Conservation (phyloP, 2,329 filamentous ascomycete species). For the Hawksworthiomyces lignivorus region DNA sequence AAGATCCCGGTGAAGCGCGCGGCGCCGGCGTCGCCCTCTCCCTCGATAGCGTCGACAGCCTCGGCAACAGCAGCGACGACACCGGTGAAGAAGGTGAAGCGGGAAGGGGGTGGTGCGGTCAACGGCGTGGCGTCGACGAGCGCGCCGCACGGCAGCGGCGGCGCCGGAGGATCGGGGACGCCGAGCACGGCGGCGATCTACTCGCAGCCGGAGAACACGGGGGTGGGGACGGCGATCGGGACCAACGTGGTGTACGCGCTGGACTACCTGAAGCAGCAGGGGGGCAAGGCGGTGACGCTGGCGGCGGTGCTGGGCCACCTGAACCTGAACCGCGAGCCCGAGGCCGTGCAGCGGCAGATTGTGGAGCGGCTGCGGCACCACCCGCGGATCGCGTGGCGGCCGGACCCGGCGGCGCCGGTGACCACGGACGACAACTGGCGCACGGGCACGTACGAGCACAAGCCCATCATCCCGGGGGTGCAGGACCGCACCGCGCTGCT, state of each 20-base stretch:
- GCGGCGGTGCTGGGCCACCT: conserved; percentile 74
- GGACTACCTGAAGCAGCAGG: conserved; percentile 69
- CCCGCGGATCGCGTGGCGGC: conserved; percentile 49
- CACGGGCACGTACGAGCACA: conserved; percentile 71
- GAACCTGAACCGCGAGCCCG: conserved; percentile 56
- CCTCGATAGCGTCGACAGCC: conserved; percentile 44
- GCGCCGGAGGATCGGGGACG: too few relatives aligned
- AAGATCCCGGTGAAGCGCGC: conserved; percentile 49
- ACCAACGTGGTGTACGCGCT: conserved; percentile 85
- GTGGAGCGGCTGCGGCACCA: conserved; percentile 60
- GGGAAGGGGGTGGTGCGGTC: conserved; percentile 31
- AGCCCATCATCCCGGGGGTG: conserved; percentile 73
- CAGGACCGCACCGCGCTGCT: conserved; percentile 70
- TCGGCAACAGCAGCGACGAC: conserved; percentile 49
- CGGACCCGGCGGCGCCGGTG: conserved; percentile 35
- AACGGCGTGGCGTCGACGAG: too few relatives aligned
- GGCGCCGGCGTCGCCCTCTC: conserved; percentile 54
- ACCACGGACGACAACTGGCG: conserved; percentile 35
- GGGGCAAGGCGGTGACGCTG: conserved; percentile 61
- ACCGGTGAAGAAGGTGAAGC: conserved; percentile 55
- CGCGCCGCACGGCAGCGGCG: background rate
- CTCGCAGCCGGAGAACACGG: conserved; percentile 69
- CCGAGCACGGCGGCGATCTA: conserved; percentile 50
- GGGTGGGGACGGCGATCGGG: conserved; percentile 71
- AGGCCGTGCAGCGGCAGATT: conserved; percentile 56